These are phyloP conservation scores for Gossypium gossypioides DNA, from an alignment of 441 rosid species.

Conservation along the genomic window DNA sequence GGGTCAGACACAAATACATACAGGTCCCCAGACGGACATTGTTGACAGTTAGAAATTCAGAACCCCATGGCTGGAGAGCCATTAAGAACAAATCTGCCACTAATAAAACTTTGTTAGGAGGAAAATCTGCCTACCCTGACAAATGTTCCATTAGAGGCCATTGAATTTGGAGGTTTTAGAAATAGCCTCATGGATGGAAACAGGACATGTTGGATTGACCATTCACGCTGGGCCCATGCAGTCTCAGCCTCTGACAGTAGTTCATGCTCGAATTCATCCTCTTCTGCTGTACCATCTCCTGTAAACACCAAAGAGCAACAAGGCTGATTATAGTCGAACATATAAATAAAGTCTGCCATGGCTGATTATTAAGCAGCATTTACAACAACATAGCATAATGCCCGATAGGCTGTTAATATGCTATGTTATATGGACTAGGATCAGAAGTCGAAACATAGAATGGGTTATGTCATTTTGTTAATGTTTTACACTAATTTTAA, in stretches of 20 bases:
- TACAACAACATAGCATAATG: neutral
- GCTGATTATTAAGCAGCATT: neutral
- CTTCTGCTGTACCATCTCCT: slow-evolving; percentile 34
- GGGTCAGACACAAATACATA: neutral
- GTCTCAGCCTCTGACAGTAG: slow-evolving; percentile 69
- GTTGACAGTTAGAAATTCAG: neutral
- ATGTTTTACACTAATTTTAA: neutral
- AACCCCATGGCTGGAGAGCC: neutral
- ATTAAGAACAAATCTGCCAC: neutral
- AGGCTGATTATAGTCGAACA: neutral
- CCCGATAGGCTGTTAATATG: neutral
- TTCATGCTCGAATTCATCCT: slow-evolving; percentile 45
- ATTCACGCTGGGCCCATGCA: slow-evolving; percentile 92
- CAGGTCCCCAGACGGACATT: neutral
- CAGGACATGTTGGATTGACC: slow-evolving; percentile 89
- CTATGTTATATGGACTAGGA: neutral
- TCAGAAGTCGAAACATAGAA: neutral
- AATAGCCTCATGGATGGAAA: slow-evolving; percentile 86
- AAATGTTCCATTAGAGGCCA: slow-evolving; percentile 85
- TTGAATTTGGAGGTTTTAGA: slow-evolving; percentile 71
- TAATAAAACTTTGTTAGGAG: neutral
- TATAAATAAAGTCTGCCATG: neutral
- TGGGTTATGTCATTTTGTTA: neutral
- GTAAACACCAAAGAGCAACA: slow-evolving; percentile 14
- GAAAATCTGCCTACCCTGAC: slow-evolving; percentile 39